A percentile compares a stretch with the other conserved stretches of the same genome.
phyloP scores from a whole-genome alignment of 2,329 filamentous ascomycete species.

The Ambrosiella beaveri region DNA sequence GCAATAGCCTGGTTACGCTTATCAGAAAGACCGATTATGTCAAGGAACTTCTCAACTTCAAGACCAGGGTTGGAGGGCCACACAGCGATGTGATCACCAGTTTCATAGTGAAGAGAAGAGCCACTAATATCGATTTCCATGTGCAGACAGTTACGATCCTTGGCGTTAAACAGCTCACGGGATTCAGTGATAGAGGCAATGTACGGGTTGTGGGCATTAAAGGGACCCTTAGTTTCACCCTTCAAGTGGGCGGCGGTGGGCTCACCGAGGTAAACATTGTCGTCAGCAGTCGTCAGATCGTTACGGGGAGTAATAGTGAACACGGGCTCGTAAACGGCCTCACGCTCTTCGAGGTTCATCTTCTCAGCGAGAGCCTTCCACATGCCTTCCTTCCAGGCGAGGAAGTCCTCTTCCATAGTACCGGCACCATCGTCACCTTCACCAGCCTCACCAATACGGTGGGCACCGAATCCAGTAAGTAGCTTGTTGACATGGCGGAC shows the following conservation, averaged over 20 bases:
- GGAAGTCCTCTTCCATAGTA: constrained; percentile 98
- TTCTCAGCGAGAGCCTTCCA: constrained; percentile 70
- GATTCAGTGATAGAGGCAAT: constrained; percentile 88
- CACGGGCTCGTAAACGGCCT: constrained; percentile 86
- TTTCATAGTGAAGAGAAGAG: constrained; percentile 84
- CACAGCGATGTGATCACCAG: constrained; percentile 89
- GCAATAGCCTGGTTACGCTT: constrained; percentile 72
- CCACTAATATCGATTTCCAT: constrained; percentile 84
- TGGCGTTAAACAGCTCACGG: constrained; percentile 74
- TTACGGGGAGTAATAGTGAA: constrained; percentile 68
- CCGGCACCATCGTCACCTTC: constrained; percentile 96
- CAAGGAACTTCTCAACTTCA: constrained; percentile 80
- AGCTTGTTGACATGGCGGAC: constrained; percentile 78
- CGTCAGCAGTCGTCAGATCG: constrained; percentile 53
- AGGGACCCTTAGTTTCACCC: constrained; percentile 67
- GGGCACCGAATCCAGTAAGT: constrained; percentile 65
- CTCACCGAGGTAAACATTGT: constrained; percentile 84
- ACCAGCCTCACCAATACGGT: constrained; percentile 70
- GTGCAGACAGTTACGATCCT: constrained; percentile 87
- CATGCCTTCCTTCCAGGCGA: constrained; percentile 99
- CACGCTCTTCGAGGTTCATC: constrained; percentile 84
- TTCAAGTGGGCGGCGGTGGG: constrained; percentile 93
- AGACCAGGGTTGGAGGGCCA: constrained; percentile 93
- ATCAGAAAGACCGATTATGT: constrained; percentile 53
- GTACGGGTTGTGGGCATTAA: constrained; percentile 91